Conservation (phyloP, 129 eudicot species). For the Rutidosis leptorrhynchoides region DNA sequence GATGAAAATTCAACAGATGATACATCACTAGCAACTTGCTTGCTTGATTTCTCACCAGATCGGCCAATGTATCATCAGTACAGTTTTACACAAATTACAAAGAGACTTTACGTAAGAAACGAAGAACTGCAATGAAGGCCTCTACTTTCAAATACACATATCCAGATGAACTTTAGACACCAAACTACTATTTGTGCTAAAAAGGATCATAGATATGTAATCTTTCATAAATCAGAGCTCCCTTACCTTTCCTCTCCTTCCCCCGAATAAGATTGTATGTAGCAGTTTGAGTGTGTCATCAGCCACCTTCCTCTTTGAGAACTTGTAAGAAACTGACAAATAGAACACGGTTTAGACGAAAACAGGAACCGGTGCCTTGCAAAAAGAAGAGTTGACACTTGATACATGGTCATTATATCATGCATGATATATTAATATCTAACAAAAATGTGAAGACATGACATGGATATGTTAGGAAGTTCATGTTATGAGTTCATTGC, state of each 20-base stretch:
- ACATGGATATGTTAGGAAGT: too few species aligned
- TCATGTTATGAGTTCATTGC: background rate
- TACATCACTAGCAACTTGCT: background rate
- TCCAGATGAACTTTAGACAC: slow-evolving; percentile 8
- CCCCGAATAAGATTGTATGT: slow-evolving; percentile 68
- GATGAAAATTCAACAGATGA: background rate
- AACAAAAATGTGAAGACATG: too few species aligned
- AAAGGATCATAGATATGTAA: background rate
- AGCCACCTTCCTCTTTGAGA: slow-evolving; percentile 63
- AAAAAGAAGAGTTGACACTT: background rate
- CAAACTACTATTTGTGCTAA: background rate
- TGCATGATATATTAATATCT: too few species aligned
- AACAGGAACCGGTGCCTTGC: background rate
- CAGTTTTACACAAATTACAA: background rate
- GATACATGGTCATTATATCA: background rate
- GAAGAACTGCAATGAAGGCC: background rate
- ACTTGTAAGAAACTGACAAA: slow-evolving; percentile 74
- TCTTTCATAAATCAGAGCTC: background rate
- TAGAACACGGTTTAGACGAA: background rate
- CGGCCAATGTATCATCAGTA: background rate
- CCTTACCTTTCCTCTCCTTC: slow-evolving; percentile 87
- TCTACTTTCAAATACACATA: slow-evolving; percentile 8
- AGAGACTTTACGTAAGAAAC: background rate
- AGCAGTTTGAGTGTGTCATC: slow-evolving; percentile 72
- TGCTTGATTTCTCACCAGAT: background rate